Conservation (phyloP, 352 stramenopile species). For the Detonula confervacea region DNA sequence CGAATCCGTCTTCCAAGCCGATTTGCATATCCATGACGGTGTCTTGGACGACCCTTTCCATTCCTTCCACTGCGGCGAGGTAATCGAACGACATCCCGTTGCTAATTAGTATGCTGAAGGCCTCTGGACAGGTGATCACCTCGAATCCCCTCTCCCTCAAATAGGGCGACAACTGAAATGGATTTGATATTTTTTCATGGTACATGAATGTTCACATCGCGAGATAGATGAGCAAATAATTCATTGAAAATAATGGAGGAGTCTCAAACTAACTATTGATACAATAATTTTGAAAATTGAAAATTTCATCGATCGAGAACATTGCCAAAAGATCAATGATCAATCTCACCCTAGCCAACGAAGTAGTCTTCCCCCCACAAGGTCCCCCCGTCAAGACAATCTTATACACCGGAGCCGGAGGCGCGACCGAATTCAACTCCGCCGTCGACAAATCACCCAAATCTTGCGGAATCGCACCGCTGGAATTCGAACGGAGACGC, state of each 20-base stretch:
- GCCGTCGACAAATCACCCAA: conserved; percentile 17
- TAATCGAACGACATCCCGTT: conserved; percentile 88
- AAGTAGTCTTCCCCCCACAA: conserved; percentile 95
- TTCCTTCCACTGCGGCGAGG: conserved; percentile 71
- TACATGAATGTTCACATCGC: too few species aligned
- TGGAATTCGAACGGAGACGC: conserved; percentile 44
- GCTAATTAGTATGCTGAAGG: conserved; percentile 93
- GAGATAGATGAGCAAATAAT: too few species aligned
- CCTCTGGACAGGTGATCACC: conserved; percentile 94
- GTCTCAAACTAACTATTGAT: too few species aligned
- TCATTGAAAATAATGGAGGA: too few species aligned
- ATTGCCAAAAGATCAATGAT: not conserved
- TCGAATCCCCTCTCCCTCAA: conserved; percentile 91
- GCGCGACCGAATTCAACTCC: conserved; percentile 48
- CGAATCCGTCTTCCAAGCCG: conserved; percentile 85
- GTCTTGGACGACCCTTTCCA: conserved; percentile 74
- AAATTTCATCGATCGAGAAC: too few species aligned
- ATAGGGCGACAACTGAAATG: conserved; percentile 84
- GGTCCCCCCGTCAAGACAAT: conserved; percentile 94
- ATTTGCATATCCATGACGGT: conserved; percentile 80
- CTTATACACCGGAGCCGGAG: conserved; percentile 87
- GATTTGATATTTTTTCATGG: too few species aligned
- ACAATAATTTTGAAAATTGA: too few species aligned
- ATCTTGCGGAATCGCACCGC: conserved; percentile 43
- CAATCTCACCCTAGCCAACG: conserved; percentile 88